A percentile compares a stretch with the other conserved stretches of the same genome.
phyloP scores from a whole-genome alignment of 1,139 yeast genomes.

The Nakaseomyces nivariensis region DNA sequence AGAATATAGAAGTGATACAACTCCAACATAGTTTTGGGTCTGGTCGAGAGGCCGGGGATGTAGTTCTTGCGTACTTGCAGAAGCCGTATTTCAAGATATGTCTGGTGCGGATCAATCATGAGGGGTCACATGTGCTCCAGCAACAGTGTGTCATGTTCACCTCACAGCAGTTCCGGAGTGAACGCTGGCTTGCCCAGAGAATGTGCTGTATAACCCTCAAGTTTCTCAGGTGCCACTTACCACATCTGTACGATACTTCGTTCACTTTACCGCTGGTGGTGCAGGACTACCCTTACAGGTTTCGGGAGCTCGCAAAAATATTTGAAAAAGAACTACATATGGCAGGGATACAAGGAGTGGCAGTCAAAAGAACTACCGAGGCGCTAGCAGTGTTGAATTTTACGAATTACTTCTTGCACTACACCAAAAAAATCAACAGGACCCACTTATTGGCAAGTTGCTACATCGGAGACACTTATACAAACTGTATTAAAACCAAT shows the following conservation, averaged over 20 bases:
- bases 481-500: not conserved
- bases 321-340: not conserved
- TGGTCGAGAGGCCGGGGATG: constrained; percentile 1
- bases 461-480: not conserved
- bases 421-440: not conserved
- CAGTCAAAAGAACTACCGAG: not conserved
- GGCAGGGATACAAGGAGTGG: not conserved
- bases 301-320: not conserved
- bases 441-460: not conserved
- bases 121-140: not conserved
- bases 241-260: not conserved
- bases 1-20: not conserved
- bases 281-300: constrained; percentile 2
- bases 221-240: not conserved
- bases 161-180: not conserved
- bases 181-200: not conserved
- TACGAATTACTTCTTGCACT: not conserved
- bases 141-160: not conserved
- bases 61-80: constrained; percentile 1
- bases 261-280: not conserved
- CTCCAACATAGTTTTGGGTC: not conserved
- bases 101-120: not conserved
- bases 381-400: not conserved
- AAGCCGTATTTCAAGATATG: constrained; percentile 1
- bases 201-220: not conserved